phyloP scores from a whole-genome alignment of 2,329 filamentous ascomycete genomes.

The Penicillium freii region DNA sequence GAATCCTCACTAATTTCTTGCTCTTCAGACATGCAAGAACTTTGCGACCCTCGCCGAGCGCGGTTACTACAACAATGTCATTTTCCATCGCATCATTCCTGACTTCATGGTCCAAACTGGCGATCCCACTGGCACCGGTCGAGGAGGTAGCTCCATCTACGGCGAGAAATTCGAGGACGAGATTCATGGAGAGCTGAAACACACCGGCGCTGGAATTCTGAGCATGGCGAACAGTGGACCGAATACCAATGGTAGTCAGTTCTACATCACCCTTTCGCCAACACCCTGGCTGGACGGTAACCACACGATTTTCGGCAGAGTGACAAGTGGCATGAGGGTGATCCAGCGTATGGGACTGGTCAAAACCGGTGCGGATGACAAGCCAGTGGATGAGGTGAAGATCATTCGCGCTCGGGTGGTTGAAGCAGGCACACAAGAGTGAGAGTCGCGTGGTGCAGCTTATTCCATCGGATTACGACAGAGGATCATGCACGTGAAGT shows the following conservation, averaged over 20 bases:
- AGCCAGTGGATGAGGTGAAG: constrained; percentile 76
- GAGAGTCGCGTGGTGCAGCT: constrained; percentile 13
- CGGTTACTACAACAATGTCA: constrained; percentile 81
- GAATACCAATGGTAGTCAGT: constrained; percentile 91
- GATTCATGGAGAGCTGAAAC: constrained; percentile 73
- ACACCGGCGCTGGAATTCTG: constrained; percentile 89
- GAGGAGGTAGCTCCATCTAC: constrained; percentile 85
- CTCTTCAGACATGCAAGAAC: constrained; percentile 71
- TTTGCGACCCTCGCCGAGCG: constrained; percentile 75
- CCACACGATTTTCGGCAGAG: constrained; percentile 92
- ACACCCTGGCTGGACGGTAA: constrained; percentile 97
- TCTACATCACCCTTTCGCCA: constrained; percentile 91
- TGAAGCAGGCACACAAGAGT: constrained; percentile 55
- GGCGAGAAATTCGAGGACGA: constrained; percentile 95
- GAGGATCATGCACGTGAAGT: not conserved
- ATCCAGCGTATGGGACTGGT: constrained; percentile 86
- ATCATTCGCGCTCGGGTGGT: constrained; percentile 71
- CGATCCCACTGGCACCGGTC: constrained; percentile 89
- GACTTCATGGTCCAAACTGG: constrained; percentile 97
- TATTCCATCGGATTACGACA: not conserved
- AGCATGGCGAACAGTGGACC: constrained; percentile 95
- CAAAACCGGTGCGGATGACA: constrained; percentile 76
- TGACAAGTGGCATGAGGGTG: constrained; percentile 78
- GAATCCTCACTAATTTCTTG: constrained; percentile 16
- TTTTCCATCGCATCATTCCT: constrained; percentile 93